Percentiles rank a stretch among this genome's conserved stretches.
phyloP scores from a whole-genome alignment of 306 rosid species.

The Myrica gale region DNA sequence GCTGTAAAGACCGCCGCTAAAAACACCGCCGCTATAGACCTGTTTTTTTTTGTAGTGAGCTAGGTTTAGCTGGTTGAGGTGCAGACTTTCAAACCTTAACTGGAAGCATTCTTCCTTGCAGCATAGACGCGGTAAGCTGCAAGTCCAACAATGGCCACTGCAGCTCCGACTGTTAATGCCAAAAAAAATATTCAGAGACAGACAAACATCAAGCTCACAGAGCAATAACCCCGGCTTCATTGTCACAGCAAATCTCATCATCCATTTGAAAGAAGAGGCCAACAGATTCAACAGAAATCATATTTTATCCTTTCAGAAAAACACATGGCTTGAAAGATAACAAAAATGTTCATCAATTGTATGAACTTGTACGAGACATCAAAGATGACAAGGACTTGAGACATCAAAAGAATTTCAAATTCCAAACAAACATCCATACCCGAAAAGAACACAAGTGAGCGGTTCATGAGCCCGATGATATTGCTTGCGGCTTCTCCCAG shows the following conservation, averaged over 20 bases:
- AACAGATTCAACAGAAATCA: background rate
- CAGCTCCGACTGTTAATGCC: constrained; percentile 80
- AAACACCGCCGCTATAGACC: too few relatives aligned
- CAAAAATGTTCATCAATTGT: too few relatives aligned
- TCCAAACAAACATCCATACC: constrained; percentile 40
- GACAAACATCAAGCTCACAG: constrained; percentile 10
- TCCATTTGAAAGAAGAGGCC: background rate
- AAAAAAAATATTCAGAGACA: constrained; percentile 5
- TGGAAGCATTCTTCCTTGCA: constrained; percentile 75
- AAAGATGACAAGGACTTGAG: too few relatives aligned
- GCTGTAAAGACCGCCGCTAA: too few relatives aligned
- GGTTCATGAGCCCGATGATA: constrained; percentile 66
- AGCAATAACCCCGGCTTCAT: background rate
- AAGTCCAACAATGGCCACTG: constrained; percentile 73
- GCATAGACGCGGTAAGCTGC: constrained; percentile 86
- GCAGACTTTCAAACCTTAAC: constrained; percentile 37
- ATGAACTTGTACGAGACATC: too few relatives aligned
- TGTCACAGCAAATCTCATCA: background rate
- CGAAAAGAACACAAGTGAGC: constrained; percentile 80
- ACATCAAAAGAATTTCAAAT: too few relatives aligned
- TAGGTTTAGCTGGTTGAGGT: background rate
- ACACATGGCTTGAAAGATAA: too few relatives aligned
- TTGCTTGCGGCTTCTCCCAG: constrained; percentile 93
- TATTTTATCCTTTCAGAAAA: too few relatives aligned
- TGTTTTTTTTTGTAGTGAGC: too few relatives aligned